Evolutionary conservation across 257 asterid genomes (phyloP).

Genomic region (Misopates orontium): DNA sequence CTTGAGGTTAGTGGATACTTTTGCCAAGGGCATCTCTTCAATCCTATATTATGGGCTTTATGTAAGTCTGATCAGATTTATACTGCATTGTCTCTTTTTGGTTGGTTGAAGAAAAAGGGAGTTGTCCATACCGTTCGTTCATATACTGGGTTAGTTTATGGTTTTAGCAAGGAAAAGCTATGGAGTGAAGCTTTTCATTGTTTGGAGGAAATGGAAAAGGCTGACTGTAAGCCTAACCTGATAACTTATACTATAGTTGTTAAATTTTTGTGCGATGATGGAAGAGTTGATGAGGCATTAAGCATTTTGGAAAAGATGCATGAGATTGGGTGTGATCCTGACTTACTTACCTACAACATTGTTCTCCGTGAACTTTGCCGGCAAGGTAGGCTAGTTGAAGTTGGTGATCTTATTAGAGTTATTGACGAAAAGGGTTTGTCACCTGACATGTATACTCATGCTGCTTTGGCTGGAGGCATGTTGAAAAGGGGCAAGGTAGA

Average conservation of each 20-base stretch:
- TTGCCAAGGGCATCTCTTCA: conserved; percentile 33
- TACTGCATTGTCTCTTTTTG: conserved; percentile 46
- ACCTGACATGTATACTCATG: conserved; percentile 53
- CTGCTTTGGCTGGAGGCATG: conserved; percentile 63
- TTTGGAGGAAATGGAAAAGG: conserved; percentile 45
- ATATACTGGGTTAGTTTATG: conserved; percentile 60
- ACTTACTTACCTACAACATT: conserved; percentile 58
- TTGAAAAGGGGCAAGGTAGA: conserved; percentile 48
- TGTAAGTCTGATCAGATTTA: conserved; percentile 39
- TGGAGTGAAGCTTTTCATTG: conserved; percentile 51
- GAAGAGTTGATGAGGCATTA: conserved; percentile 48
- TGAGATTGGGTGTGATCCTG: conserved; percentile 50
- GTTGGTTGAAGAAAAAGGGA: conserved; percentile 55
- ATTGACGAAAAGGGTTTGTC: conserved; percentile 47
- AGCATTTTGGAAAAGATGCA: conserved; percentile 47
- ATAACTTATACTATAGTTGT: conserved; percentile 49
- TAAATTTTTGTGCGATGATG: conserved; percentile 55
- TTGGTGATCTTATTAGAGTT: conserved; percentile 39
- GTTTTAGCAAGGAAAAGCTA: conserved; percentile 44
- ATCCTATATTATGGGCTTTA: conserved; percentile 58
- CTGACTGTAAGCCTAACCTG: conserved; percentile 46
- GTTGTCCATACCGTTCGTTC: conserved; percentile 39
- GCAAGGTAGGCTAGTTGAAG: conserved; percentile 41
- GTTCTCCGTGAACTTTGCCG: conserved; percentile 55
- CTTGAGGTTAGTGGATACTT: conserved; percentile 33